Evolutionary conservation across 73 alveolate genomes (phyloP).

Genomic region (Tetrahymena elliotti): DNA sequence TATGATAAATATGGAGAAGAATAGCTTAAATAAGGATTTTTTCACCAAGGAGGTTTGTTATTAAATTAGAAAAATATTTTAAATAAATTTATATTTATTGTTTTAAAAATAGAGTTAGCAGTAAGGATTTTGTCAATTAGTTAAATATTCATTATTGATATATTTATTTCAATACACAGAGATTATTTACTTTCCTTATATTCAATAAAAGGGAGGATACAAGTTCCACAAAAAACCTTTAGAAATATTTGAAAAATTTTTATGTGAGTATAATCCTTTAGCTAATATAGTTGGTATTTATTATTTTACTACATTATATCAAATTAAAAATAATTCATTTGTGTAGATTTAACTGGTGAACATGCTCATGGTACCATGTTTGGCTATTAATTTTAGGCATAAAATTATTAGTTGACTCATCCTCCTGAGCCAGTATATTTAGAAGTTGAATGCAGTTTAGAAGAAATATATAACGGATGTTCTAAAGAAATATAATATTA

Average conservation of each 20-base stretch:
- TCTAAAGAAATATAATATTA: constrained; percentile 59
- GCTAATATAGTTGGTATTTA: constrained; percentile 52
- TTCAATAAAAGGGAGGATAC: constrained; percentile 78
- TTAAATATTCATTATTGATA: background rate
- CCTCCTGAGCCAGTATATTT: constrained; percentile 51
- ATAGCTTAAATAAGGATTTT: constrained; percentile 82
- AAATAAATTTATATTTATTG: background rate
- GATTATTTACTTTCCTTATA: background rate
- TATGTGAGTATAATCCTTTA: constrained; percentile 83
- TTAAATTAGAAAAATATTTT: no score
- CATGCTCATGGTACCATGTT: constrained; percentile 61
- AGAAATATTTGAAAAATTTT: constrained; percentile 88
- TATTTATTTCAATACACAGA: background rate
- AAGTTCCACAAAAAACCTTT: constrained; percentile 79
- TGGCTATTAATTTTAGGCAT: constrained; percentile 65
- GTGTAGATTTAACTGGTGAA: constrained; percentile 16
- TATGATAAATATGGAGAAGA: constrained; percentile 87
- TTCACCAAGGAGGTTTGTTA: constrained; percentile 43
- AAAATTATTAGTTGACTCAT: constrained; percentile 29
- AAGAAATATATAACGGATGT: constrained; percentile 79
- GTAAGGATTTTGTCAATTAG: background rate
- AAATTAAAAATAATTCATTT: background rate
- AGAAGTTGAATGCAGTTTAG: constrained; percentile 66
- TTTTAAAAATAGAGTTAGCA: background rate
- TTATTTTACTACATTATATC: background rate